phyloP scores from a whole-genome alignment of 768 basidiomycete genomes.

The Pholiota conissans region DNA sequence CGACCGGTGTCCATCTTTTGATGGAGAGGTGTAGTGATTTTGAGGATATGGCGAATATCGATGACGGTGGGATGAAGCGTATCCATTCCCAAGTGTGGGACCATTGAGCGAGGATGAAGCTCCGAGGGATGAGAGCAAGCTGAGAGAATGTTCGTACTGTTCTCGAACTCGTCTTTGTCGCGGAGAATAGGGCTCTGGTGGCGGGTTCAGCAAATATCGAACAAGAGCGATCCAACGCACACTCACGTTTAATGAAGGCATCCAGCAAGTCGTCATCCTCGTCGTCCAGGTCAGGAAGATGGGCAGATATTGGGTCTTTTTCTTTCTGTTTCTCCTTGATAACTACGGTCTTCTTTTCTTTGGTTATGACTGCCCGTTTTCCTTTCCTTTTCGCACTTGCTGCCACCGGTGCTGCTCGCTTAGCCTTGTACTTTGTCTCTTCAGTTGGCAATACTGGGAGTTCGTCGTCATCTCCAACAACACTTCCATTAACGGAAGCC shows the following conservation, averaged over 20 bases:
- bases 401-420: constrained; percentile 12
- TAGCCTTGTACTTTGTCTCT: constrained; percentile 23
- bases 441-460: constrained; percentile 8
- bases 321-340: constrained; percentile 16
- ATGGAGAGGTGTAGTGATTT: constrained; percentile 11
- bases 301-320: constrained; percentile 1
- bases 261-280: constrained; percentile 22
- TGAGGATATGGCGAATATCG: constrained; percentile 38
- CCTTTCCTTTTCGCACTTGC: constrained; percentile 23
- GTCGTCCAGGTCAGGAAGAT: constrained; percentile 18
- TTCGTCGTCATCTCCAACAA: constrained; percentile 24
- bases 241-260: constrained; percentile 23
- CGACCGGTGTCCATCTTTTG: constrained; percentile 13
- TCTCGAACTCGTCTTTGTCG: constrained; percentile 13
- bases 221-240: neutral
- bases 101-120: constrained; percentile 7
- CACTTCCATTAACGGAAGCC: constrained; percentile 18
- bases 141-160: constrained; percentile 17
- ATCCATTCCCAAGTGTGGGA: constrained; percentile 6
- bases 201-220: neutral
- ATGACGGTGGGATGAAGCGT: constrained; percentile 19
- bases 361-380: constrained; percentile 19
- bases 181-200: constrained; percentile 12
- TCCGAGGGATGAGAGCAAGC: constrained; percentile 15
- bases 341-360: constrained; percentile 20